phyloP scores from a whole-genome alignment of 495 filamentous ascomycete species.

The Oidiodendron maius region DNA sequence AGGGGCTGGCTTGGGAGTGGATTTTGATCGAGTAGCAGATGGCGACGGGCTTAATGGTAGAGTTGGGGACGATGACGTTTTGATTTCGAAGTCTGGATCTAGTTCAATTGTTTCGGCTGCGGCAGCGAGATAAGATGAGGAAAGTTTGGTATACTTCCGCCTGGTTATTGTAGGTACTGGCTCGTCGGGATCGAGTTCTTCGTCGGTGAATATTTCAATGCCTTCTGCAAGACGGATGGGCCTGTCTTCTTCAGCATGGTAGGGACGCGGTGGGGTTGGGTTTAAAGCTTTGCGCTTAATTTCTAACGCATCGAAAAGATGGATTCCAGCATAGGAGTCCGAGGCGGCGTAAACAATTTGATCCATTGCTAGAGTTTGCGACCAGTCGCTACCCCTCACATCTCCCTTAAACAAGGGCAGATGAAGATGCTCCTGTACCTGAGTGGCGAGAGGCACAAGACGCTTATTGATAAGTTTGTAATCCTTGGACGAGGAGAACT shows the following conservation, averaged over 20 bases:
- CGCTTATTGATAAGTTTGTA: conserved; percentile 55
- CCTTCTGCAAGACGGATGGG: conserved; percentile 49
- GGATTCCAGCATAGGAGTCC: conserved; percentile 75
- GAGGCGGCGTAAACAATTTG: conserved; percentile 79
- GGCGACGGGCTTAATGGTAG: neutral
- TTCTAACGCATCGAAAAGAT: conserved; percentile 66
- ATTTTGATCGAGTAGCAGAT: neutral
- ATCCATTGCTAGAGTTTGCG: conserved; percentile 45
- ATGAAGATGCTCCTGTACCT: conserved; percentile 64
- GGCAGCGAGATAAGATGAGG: neutral
- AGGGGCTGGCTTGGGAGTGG: neutral
- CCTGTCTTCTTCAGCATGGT: conserved; percentile 56
- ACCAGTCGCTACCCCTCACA: conserved; percentile 71
- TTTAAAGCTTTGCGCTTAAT: conserved; percentile 54
- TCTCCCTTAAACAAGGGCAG: conserved; percentile 74
- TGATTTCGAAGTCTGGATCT: conserved; percentile 1
- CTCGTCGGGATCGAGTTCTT: conserved; percentile 27
- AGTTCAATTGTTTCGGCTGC: neutral
- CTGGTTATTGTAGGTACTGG: neutral
- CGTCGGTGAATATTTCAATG: conserved; percentile 23
- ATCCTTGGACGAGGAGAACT: conserved; percentile 43
- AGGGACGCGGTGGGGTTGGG: conserved; percentile 64
- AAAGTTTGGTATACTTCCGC: neutral
- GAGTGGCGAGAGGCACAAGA: conserved; percentile 57
- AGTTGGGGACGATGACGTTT: neutral